These are phyloP conservation scores for Colletotrichum sansevieriae DNA, from an alignment of 2,329 filamentous ascomycete genomes.

Conservation along the genomic window DNA sequence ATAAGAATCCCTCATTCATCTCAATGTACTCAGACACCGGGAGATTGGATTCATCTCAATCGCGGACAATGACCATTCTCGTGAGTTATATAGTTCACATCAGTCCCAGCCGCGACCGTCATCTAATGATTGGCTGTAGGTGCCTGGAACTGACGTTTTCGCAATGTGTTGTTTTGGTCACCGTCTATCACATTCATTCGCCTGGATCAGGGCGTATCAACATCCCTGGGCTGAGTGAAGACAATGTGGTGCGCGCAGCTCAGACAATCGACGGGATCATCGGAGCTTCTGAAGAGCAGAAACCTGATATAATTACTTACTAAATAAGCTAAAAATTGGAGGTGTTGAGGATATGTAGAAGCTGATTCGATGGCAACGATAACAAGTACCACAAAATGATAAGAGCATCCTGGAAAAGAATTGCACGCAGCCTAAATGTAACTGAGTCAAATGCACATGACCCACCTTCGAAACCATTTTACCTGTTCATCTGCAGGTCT, in stretches of 20 bases:
- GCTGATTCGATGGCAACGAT: too few relatives aligned
- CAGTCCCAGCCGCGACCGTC: neutral
- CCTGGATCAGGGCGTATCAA: conserved; percentile 30
- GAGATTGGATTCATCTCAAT: conserved; percentile 29
- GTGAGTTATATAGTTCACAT: neutral
- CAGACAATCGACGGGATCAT: conserved; percentile 23
- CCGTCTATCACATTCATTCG: conserved; percentile 18
- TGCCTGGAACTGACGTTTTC: conserved; percentile 7
- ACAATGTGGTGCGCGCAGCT: conserved; percentile 19
- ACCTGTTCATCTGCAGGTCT: too few relatives aligned
- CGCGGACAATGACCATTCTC: conserved; percentile 31
- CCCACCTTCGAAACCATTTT: neutral
- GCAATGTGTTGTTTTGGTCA: conserved; percentile 22
- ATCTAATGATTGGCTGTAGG: neutral
- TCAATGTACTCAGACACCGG: conserved; percentile 16
- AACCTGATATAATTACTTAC: neutral
- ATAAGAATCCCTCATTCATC: too few relatives aligned
- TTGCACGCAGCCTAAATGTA: too few relatives aligned
- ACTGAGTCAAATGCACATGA: neutral
- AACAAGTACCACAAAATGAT: too few relatives aligned
- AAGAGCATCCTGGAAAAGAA: too few relatives aligned
- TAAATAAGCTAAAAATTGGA: too few relatives aligned
- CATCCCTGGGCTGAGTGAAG: conserved; percentile 19
- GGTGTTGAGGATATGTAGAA: too few relatives aligned
- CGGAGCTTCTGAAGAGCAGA: neutral